Base-by-base conservation (phyloP, 192 early-diverging fungal species). In the Podila minutissima region DNA sequence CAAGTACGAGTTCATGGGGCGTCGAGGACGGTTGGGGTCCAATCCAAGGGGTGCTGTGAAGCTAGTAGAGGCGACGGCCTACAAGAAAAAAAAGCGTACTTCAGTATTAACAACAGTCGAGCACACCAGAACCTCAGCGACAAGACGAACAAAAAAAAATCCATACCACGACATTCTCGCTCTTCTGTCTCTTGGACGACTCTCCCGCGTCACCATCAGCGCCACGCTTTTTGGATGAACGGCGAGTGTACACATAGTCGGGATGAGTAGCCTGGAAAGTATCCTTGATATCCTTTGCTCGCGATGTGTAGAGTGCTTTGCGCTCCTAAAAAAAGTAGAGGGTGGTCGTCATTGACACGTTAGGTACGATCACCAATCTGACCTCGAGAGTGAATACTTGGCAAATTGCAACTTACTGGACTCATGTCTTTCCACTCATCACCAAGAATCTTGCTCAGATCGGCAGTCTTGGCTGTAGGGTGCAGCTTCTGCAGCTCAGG, bases 351-450 rank as follows among this genome's bases (percentile, higher is more conserved):
- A 46, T 12, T 41, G 9, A 46, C 15, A 46, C 7, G 41, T 46
- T 46, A 46, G 41, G 12, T 0, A 15, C 41, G 2, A 46, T 15
- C 0, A 46, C 15, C 3, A 1, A 46, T 46, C 41, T 17, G 2
- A 71, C 15, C 20, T 7, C 9, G 26, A 5, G 20, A 60, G 22
- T 37, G 15, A 62, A 55, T 7, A 53, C 9, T 11, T 1, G 41
- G 41, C 4, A 46, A 5, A 59, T 20, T 26, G 28, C 29, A 51
- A 71, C 72, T 82, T 81, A 84, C 83, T 46, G 74, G 19, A 31
- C 59, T 69, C 79, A 93, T 86, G 24, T 62, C 83, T 22, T 87
- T 83, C 92, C 92, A 93, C 66, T 93, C 92, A 48, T 90, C 88
- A 5, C 89, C 92, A 60, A 93, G 73, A 50, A 87, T 84, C 15